These are phyloP conservation scores for Boletus hoseneyae DNA, from an alignment of 1,284 basidiomycete species.

Conservation along the genomic window DNA sequence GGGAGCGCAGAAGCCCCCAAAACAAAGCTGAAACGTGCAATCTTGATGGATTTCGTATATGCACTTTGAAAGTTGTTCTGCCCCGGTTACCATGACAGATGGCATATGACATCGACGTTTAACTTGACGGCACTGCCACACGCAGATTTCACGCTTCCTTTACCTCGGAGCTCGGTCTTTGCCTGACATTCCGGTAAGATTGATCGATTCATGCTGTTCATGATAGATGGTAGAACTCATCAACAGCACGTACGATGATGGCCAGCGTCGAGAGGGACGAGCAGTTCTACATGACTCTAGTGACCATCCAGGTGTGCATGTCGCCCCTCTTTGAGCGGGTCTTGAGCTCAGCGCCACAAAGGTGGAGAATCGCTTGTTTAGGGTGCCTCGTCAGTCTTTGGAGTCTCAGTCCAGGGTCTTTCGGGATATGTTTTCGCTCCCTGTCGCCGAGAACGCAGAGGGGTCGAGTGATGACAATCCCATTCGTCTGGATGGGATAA, in stretches of 20 bases:
- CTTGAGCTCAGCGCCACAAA: conserved; percentile 1
- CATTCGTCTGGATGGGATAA: conserved; percentile 18
- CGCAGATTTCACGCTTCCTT: too few relatives aligned
- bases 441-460: conserved; percentile 13
- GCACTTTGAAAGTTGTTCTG: not conserved
- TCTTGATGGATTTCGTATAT: conserved; percentile 9
- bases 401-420: conserved; percentile 22
- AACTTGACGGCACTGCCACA: conserved; percentile 16
- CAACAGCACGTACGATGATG: not conserved
- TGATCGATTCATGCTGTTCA: too few relatives aligned
- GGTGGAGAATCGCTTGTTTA: conserved; percentile 26
- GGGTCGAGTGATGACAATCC: conserved; percentile 15
- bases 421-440: conserved; percentile 26
- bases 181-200: too few relatives aligned
- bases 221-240: too few relatives aligned
- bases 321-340: too few relatives aligned
- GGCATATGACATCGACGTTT: conserved; percentile 4
- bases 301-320: conserved; percentile 15
- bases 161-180: too few relatives aligned
- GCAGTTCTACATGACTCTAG: conserved; percentile 18
- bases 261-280: conserved; percentile 6
- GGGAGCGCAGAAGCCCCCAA: not conserved
- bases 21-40: conserved; percentile 14
- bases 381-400: conserved; percentile 18
- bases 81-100: conserved; percentile 14